A percentile compares a stretch with the other conserved stretches of the same genome.
Evolutionary conservation across 257 asterid genomes (phyloP).

Genomic region (Solanum commersonii): DNA sequence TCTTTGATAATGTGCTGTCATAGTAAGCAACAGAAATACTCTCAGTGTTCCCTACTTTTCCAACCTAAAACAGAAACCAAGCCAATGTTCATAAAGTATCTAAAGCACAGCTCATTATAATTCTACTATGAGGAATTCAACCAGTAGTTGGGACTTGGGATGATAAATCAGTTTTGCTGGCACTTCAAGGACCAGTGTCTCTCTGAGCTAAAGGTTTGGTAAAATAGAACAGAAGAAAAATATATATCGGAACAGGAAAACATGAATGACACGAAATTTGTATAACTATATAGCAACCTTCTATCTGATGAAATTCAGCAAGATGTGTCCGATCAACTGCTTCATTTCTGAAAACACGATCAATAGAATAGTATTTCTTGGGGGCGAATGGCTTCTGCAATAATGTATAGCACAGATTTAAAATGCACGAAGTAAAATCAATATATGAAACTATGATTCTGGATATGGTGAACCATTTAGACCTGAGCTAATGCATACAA

Average conservation of each 20-base stretch:
- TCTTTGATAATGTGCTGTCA: background rate
- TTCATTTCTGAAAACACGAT: slow-evolving; percentile 96
- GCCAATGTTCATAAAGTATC: background rate
- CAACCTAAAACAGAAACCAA: background rate
- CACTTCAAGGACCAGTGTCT: background rate
- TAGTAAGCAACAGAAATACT: background rate
- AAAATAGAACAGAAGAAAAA: background rate
- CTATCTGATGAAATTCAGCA: slow-evolving; percentile 99
- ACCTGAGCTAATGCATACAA: slow-evolving; percentile 90
- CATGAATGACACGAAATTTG: background rate
- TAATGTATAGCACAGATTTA: background rate
- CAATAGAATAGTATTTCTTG: slow-evolving; percentile 82
- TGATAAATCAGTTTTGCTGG: background rate
- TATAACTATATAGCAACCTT: slow-evolving; percentile 40
- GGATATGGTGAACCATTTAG: background rate
- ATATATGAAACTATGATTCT: background rate
- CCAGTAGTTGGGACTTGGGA: background rate
- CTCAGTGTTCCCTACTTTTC: background rate
- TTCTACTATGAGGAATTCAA: background rate
- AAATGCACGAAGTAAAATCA: background rate
- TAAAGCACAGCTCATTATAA: background rate
- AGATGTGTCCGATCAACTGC: slow-evolving; percentile 98
- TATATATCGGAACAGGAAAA: background rate
- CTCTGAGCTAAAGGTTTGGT: background rate
- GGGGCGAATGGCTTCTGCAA: slow-evolving; percentile 80